Evolutionary conservation across 2,329 filamentous ascomycete species (phyloP), one percentile per base, ranked within the genome.

Genomic region (Purpureocillium takamizusanense): DNA sequence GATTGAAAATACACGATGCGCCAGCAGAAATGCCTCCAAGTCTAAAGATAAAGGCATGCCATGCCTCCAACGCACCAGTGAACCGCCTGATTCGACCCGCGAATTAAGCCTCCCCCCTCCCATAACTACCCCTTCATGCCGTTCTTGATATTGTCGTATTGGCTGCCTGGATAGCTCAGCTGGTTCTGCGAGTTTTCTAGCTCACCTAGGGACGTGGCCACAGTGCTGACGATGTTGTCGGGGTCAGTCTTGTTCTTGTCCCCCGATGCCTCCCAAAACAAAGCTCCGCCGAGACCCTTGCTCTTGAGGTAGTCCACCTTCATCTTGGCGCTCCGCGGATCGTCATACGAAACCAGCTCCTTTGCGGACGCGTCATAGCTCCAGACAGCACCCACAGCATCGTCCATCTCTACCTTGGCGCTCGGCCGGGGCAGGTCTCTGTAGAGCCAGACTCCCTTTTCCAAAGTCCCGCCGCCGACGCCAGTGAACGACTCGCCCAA

Each of bases 191-290:
- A 61, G 33, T 52, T 48, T 17, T 81, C 76, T 10, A 81, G 55
- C 3, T 45, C 46, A 7, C 67, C 67, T 44, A 81, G 56, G 4
- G 49, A 54, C 30, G 58, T 59, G 3, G 69, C 67, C 44, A 75
- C 53, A 7, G 69, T 69, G 14, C 61, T 56, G 15, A 85, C 75
- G 45, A 92, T 61, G 49, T 82, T 87, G 15, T 50, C 45, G 1
- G 50, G 52, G 25, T 66, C 71, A 1, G 44, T 48, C 46, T 58
- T 64, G 51, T 94, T 48, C 46, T 58, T 64, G 51, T 94, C 86
- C 11, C 77, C 80, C 46, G 76, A 83, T 9, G 77, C 81, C 59
- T 94, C 86, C 86, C 86, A 94, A 73, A 83, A 94, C 68, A 92
- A 85, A 1, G 76, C 80, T 11, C 86, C 86, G 1, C 83, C 86